Base-by-base conservation (phyloP, 2,329 filamentous ascomycete species). In the Fusarium nisikadoi region DNA sequence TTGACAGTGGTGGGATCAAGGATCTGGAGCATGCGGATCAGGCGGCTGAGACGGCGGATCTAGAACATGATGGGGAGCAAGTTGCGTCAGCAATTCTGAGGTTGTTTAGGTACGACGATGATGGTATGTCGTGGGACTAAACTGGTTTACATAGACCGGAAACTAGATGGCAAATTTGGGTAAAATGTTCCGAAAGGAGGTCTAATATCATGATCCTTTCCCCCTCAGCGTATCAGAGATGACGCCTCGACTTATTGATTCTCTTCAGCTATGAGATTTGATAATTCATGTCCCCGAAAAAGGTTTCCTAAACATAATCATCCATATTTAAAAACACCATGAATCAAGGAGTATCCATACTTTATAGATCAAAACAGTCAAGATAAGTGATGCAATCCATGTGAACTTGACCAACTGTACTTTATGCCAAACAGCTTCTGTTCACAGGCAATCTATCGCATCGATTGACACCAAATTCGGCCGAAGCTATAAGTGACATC, bases 1-100 rank as follows among this genome's bases (percentile, higher is more conserved):
- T 91, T 65, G 83, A 89, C 45, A 82, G 84, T 49, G 84, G 84
- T 27, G 91, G 91, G 1, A 86, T 94, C 12, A 89, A 93, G 72
- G 86, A 89, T 59, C 84, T 91, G 62, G 87, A 87, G 36, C 85
- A 90, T 71, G 92, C 87, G 45, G 83, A 89, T 62, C 88, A 90
- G 73, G 91, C 89, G 5, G 85, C 92, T 75, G 83, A 84, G 41
- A 88, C 91, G 76, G 90, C 90, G 20, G 83, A 85, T 33, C 84
- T 89, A 62, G 84, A 87, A 60, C 92, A 95, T 72, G 93, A 95
- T 79, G 93, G 93, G 0, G 80, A 92, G n/a, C 78, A 85, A 20
- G 88, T 94, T 54, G 89, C 88, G 6, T 84, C 86, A 68, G 90
- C 90, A 0, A 94, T 95, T 76, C 79, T 95, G 79, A 87, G 86